These are phyloP conservation scores for Penicillium subrubescens DNA, from an alignment of 495 filamentous ascomycete species.

Conservation along the genomic window DNA sequence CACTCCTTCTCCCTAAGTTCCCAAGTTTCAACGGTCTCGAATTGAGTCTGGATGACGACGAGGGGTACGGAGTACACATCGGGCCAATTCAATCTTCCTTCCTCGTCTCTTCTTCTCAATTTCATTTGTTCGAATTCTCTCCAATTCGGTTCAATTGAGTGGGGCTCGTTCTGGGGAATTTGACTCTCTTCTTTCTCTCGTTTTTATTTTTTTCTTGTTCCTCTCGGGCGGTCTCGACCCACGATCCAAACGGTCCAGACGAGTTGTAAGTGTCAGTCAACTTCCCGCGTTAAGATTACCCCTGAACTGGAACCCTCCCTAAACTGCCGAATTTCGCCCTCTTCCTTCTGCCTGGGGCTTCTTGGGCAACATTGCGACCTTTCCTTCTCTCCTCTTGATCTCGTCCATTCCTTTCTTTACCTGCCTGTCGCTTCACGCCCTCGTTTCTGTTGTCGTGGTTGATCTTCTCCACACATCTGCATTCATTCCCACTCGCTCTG, in stretches of 20 bases:
- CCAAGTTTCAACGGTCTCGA: neutral
- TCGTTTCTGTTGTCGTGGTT: slow-evolving; percentile 3
- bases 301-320: slow-evolving; percentile 12
- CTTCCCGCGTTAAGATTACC: slow-evolving; percentile 14
- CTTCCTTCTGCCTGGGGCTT: neutral
- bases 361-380: neutral
- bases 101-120: neutral
- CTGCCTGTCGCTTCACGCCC: neutral
- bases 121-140: neutral
- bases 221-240: slow-evolving; percentile 22
- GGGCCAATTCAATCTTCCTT: neutral
- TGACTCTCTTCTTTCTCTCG: neutral
- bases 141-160: neutral
- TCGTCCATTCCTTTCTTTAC: slow-evolving; percentile 3
- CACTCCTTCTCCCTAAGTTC: neutral
- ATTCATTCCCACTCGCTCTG: neutral
- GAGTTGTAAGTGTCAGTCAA: neutral
- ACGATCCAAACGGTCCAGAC: neutral
- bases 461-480: neutral
- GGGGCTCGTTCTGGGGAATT: neutral
- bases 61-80: too few relatives aligned
- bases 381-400: neutral
- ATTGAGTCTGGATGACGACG: neutral
- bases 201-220: neutral
- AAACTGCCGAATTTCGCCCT: neutral